Base-by-base conservation (phyloP, 1,284 basidiomycete genomes). In the Cryptococcus depauperatus region DNA sequence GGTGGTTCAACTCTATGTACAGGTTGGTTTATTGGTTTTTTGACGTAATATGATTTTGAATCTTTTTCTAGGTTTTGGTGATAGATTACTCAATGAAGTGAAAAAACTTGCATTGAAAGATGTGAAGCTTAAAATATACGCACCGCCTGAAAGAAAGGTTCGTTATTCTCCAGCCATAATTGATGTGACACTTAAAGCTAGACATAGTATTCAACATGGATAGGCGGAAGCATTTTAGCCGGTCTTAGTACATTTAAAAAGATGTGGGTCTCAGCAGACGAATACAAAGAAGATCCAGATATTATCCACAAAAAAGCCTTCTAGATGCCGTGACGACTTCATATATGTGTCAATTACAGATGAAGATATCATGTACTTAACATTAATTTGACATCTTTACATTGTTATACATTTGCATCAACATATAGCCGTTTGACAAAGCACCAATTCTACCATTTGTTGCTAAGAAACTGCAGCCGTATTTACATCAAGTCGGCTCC, bases 241-340 rank as follows among this genome's bases (percentile, higher is more conserved):
- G 92, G 93, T 32, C 73, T 98, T 49, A 92, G 82, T 58, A 96
- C 95, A 18, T 98, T 98, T 76, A 97, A 92, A 74, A 95, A 95
- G 89, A 93, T 95, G 90, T 95, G 90, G 90, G 89, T 98, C 38
- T 95, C 90, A 34, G 92, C 93, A 34, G 95, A 99, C 68, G 95
- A 98, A 73, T 99, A 97, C 68, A 89, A 93, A 71, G 95, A 99
- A 71, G 95, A 98, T 73, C 93, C 92, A 37, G 91, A 96, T 62
- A 86, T 96, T 62, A 96, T 96, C 62, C 91, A 96, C 50, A 69
- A 68, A 49, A 69, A 69, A 60, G 64, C 68, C 13, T 70, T 71
- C n/a, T n/a, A n/a, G n/a, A n/a, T n/a, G n/a, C n/a, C n/a, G n/a
- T n/a, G n/a, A n/a, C n/a, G n/a, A n/a, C n/a, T n/a, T n/a, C n/a